Evolutionary conservation across 2,329 filamentous ascomycete species (phyloP), one percentile per base, ranked within the genome.

Genomic region (Dactylonectria estremocensis): DNA sequence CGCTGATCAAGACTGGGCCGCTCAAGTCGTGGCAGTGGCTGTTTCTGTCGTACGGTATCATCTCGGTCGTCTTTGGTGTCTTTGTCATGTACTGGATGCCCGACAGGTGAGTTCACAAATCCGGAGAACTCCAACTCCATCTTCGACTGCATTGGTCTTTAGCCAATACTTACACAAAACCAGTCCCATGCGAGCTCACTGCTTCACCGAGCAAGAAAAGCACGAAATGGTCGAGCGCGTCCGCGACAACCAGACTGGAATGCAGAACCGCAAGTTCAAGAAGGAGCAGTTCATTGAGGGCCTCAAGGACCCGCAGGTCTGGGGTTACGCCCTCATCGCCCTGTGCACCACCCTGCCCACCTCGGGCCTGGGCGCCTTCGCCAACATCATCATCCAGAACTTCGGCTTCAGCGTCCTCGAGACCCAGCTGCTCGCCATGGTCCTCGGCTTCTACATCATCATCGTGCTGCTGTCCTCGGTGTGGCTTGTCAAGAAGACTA

Each of bases 361-460:
- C 0, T 90, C 88, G 20, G 92, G 92, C 0, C 86, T 95, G 0
- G 92, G 92, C 7, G 90, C 89, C 0, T 95, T 94, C 76, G 89
- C 91, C 61, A 91, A 91, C 69, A 91, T 95, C 72, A 91, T 95
- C 73, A 93, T 95, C 79, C 88, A 86, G 62, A 84, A 85, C n/a
- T 90, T 95, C 66, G 81, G 90, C 0, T 95, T 94, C 74, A 85
- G 82, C 0, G 82, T 83, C 0, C 83, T 94, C 7, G 82, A 95
- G 78, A 93, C 92, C 0, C 92, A 94, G 80, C 83, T 95, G 1
- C 82, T 95, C 24, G 88, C 91, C 45, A 94, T 95, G 91, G 92
- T 94, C 0, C 83, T 93, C 1, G 92, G 92, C 5, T 89, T 88
- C 45, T 92, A 92, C 72, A 94, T 94, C 72, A 93, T 95, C 68